phyloP scores from a whole-genome alignment of 2,329 filamentous ascomycete genomes.

The Lachnellula suecica region DNA sequence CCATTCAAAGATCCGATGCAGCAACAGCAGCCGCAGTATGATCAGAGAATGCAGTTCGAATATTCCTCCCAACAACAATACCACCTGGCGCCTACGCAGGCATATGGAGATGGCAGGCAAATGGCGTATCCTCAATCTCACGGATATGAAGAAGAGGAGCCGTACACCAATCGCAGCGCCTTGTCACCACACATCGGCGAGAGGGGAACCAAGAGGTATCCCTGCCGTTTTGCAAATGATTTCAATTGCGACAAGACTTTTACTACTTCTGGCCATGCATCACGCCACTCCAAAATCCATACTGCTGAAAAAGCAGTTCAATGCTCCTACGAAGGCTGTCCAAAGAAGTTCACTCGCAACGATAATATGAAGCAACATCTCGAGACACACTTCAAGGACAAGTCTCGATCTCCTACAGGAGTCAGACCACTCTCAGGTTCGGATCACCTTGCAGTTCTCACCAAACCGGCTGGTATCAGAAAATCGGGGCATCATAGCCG shows the following conservation, averaged over 20 bases:
- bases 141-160: conserved; percentile 25
- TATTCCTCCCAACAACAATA: conserved; percentile 14
- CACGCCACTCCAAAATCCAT: conserved; percentile 81
- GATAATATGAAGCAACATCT: conserved; percentile 90
- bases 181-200: conserved; percentile 6
- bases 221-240: conserved; percentile 70
- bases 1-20: conserved; percentile 32
- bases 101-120: conserved; percentile 9
- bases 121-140: conserved; percentile 18
- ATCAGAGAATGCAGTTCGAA: conserved; percentile 8
- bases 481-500: conserved; percentile 18
- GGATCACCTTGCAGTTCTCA: conserved; percentile 26
- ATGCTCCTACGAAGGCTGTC: conserved; percentile 67
- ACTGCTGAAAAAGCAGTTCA: conserved; percentile 76
- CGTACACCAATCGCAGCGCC: conserved; percentile 9
- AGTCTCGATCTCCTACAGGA: conserved; percentile 15
- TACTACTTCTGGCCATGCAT: conserved; percentile 83
- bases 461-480: conserved; percentile 28
- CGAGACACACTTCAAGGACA: conserved; percentile 70
- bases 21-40: conserved; percentile 33
- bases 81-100: conserved; percentile 2
- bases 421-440: neutral
- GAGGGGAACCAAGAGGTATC: conserved; percentile 59
- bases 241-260: conserved; percentile 77
- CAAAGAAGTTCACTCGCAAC: conserved; percentile 77